These are phyloP conservation scores for Rhodofomes roseus DNA, from an alignment of 1,284 basidiomycete genomes.

Conservation along the genomic window DNA sequence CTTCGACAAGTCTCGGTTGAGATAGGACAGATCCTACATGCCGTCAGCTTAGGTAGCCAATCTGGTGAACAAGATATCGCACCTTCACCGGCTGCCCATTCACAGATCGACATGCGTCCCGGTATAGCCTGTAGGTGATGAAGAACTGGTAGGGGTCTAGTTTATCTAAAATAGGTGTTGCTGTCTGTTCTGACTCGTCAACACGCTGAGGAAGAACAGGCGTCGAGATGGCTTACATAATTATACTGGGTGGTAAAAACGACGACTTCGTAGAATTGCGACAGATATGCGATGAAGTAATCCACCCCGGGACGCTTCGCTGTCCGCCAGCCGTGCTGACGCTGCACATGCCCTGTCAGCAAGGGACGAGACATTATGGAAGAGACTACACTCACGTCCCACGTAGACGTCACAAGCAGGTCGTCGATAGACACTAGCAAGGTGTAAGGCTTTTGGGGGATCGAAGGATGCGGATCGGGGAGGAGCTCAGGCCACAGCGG, in stretches of 20 bases:
- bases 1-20: conserved; percentile 92
- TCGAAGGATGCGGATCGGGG: conserved; percentile 82
- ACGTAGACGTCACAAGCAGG: conserved; percentile 86
- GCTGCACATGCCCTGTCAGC: conserved; percentile 39
- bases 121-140: conserved; percentile 87
- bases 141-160: conserved; percentile 92
- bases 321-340: conserved; percentile 85
- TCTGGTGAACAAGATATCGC: conserved; percentile 5
- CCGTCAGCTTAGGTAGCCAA: not conserved
- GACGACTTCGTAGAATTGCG: conserved; percentile 97
- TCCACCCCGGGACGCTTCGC: conserved; percentile 96
- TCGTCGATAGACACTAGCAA: conserved; percentile 92
- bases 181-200: conserved; percentile 54
- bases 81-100: conserved; percentile 84
- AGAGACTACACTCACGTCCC: conserved; percentile 70
- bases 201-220: not conserved
- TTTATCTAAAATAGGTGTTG: conserved; percentile 87
- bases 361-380: not conserved
- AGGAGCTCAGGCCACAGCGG: conserved; percentile 91
- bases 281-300: conserved; percentile 95
- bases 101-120: conserved; percentile 81
- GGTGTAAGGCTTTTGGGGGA: conserved; percentile 89
- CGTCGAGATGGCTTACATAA: conserved; percentile 59
- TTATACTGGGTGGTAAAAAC: conserved; percentile 90
- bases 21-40: conserved; percentile 78